These are phyloP conservation scores for Rhodotorula paludigena DNA, from an alignment of 768 basidiomycete genomes.

Conservation along the genomic window DNA sequence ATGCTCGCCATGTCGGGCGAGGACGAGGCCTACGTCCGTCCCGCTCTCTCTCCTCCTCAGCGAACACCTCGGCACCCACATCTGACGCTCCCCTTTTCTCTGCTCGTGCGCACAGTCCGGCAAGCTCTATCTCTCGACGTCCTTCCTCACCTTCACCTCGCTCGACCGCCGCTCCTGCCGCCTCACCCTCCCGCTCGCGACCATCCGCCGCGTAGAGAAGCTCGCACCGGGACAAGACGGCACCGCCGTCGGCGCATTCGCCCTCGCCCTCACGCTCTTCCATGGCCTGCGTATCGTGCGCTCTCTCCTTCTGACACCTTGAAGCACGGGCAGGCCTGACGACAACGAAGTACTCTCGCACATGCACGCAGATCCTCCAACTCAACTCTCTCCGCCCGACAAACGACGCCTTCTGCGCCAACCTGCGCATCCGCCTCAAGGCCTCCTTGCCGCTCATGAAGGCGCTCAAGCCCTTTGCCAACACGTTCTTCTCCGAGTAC, in stretches of 20 bases:
- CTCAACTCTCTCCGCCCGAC: slow-evolving; percentile 87
- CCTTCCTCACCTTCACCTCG: slow-evolving; percentile 83
- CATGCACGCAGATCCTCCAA: slow-evolving; percentile 64
- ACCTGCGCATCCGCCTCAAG: slow-evolving; percentile 83
- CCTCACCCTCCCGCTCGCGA: slow-evolving; percentile 84
- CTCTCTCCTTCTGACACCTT: not conserved
- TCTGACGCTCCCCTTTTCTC: not conserved
- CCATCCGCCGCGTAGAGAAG: slow-evolving; percentile 86
- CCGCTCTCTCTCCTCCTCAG: not conserved
- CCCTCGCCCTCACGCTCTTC: slow-evolving; percentile 89
- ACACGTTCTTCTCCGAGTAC: slow-evolving; percentile 91
- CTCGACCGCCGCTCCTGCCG: slow-evolving; percentile 86
- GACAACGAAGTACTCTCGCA: not conserved
- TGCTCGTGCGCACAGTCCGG: slow-evolving; percentile 70
- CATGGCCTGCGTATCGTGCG: slow-evolving; percentile 84
- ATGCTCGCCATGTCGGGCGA: slow-evolving; percentile 37
- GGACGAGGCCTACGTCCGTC: slow-evolving; percentile 41
- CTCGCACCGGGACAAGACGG: slow-evolving; percentile 62
- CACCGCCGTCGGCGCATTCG: slow-evolving; percentile 78
- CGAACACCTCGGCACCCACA: not conserved
- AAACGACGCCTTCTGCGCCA: slow-evolving; percentile 73
- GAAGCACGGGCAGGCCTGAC: not conserved
- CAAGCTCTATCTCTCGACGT: slow-evolving; percentile 78
- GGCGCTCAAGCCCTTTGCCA: slow-evolving; percentile 77
- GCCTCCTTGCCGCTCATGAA: slow-evolving; percentile 90